Evolutionary conservation across 495 filamentous ascomycete species (phyloP).

Genomic region (Tuber calosporum): DNA sequence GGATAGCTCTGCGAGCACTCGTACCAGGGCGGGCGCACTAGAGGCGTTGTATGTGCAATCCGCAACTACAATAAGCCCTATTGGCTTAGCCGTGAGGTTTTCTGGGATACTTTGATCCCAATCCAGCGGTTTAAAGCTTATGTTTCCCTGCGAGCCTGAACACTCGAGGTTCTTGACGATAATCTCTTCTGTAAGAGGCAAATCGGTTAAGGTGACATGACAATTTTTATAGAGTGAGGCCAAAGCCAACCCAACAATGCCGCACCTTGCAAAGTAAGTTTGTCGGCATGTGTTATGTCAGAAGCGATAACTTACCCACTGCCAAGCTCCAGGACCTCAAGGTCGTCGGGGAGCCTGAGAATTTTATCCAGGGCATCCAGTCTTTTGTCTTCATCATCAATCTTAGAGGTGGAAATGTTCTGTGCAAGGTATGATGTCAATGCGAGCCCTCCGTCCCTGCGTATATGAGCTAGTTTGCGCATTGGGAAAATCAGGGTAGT

Average conservation of each 20-base stretch:
- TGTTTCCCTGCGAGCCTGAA: slow-evolving; percentile 40
- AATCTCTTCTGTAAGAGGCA: slow-evolving; percentile 67
- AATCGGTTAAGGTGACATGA: slow-evolving; percentile 69
- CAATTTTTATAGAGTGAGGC: slow-evolving; percentile 52
- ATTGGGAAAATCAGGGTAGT: background rate
- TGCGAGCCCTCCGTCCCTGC: slow-evolving; percentile 63
- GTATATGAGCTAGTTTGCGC: slow-evolving; percentile 5
- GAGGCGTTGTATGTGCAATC: slow-evolving; percentile 96
- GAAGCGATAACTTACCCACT: slow-evolving; percentile 49
- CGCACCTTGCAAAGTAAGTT: slow-evolving; percentile 49
- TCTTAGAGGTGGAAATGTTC: slow-evolving; percentile 9
- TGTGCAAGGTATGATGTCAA: slow-evolving; percentile 47
- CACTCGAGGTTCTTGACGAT: slow-evolving; percentile 42
- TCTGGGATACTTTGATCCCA: slow-evolving; percentile 56
- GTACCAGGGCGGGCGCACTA: slow-evolving; percentile 66
- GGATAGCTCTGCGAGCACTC: slow-evolving; percentile 56
- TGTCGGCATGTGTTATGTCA: background rate
- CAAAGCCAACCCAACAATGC: slow-evolving; percentile 71
- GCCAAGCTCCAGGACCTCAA: slow-evolving; percentile 69
- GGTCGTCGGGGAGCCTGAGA: slow-evolving; percentile 32
- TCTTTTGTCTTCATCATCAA: slow-evolving; percentile 3
- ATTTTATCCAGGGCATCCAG: slow-evolving; percentile 28
- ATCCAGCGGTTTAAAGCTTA: slow-evolving; percentile 59
- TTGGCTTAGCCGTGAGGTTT: slow-evolving; percentile 45
- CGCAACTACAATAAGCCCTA: slow-evolving; percentile 71